These are phyloP conservation scores for Vishniacozyma victoriae DNA, from an alignment of 768 basidiomycete species.

Conservation along the genomic window DNA sequence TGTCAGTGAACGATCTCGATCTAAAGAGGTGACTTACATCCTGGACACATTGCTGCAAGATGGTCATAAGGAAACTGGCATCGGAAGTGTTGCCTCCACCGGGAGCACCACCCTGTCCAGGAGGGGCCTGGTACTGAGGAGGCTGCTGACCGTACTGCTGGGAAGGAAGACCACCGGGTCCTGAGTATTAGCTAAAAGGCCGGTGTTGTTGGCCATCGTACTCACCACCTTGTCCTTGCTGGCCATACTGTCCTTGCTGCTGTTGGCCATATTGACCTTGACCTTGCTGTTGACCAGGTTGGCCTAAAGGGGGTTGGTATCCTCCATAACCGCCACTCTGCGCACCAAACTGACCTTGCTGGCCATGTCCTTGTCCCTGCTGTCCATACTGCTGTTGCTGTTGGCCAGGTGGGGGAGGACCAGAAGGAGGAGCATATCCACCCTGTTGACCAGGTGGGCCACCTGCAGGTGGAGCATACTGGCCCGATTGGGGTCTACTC, in stretches of 20 bases:
- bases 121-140: conserved; percentile 26
- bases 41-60: conserved; percentile 45
- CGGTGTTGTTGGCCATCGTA: conserved; percentile 6
- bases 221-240: conserved; percentile 8
- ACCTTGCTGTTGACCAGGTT: conserved; percentile 12
- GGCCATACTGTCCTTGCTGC: conserved; percentile 2
- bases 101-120: conserved; percentile 16
- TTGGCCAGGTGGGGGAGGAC: conserved; percentile 5
- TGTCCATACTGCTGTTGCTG: conserved; percentile 21
- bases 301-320: conserved; percentile 12
- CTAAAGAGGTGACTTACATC: conserved; percentile 30
- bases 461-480: conserved; percentile 23
- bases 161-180: conserved; percentile 10
- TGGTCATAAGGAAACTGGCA: conserved; percentile 22
- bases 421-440: conserved; percentile 14
- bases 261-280: conserved; percentile 13
- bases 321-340: conserved; percentile 14
- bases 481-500: conserved; percentile 12
- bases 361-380: neutral
- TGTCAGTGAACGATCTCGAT: neutral
- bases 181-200: neutral
- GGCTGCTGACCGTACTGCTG: conserved; percentile 38
- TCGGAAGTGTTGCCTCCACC: conserved; percentile 21
- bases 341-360: conserved; percentile 16
- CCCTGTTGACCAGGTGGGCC: conserved; percentile 20